Percentiles rank a stretch among this genome's conserved stretches.
Conservation (phyloP, 2,329 filamentous ascomycete species). For the Leptographium flavum region DNA sequence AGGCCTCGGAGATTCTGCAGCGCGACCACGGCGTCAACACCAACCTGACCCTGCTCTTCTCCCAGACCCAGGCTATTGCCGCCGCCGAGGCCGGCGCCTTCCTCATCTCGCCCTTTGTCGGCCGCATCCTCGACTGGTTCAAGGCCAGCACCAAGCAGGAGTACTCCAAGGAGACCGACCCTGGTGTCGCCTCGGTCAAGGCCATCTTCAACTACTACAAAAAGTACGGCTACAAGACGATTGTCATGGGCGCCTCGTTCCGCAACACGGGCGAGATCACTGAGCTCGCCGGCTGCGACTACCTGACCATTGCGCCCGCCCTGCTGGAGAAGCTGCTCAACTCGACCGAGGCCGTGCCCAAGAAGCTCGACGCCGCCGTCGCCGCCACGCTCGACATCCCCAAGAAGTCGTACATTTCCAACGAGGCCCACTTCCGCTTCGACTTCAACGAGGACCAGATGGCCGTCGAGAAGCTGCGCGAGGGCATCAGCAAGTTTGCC, state of each 20-base stretch:
- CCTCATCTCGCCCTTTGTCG: constrained; percentile 98
- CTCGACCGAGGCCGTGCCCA: constrained; percentile 65
- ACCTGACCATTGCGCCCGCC: constrained; percentile 93
- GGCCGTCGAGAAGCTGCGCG: constrained; percentile 97
- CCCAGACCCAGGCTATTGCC: constrained; percentile 81
- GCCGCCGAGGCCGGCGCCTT: constrained; percentile 89
- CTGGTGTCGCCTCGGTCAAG: constrained; percentile 88
- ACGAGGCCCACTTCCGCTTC: constrained; percentile 90
- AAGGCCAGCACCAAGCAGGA: constrained; percentile 93
- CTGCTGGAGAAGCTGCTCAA: constrained; percentile 90
- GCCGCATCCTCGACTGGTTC: constrained; percentile 98
- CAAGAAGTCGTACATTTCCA: constrained; percentile 82
- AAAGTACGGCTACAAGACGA: constrained; percentile 98
- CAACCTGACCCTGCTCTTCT: constrained; percentile 99
- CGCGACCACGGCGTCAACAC: constrained; percentile 91
- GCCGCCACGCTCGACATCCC: constrained; percentile 59
- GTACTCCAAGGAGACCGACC: constrained; percentile 80
- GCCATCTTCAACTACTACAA: constrained; percentile 99
- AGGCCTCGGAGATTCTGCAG: constrained; percentile 94
- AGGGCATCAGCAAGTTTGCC: constrained; percentile 99
- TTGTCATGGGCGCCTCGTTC: constrained; percentile 99
- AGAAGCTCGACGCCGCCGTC: constrained; percentile 71
- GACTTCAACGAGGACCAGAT: constrained; percentile 99
- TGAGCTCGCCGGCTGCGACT: constrained; percentile 95
- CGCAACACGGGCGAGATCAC: constrained; percentile 93